Base-by-base conservation (phyloP, 768 basidiomycete genomes). In the Mycena galericulata region DNA sequence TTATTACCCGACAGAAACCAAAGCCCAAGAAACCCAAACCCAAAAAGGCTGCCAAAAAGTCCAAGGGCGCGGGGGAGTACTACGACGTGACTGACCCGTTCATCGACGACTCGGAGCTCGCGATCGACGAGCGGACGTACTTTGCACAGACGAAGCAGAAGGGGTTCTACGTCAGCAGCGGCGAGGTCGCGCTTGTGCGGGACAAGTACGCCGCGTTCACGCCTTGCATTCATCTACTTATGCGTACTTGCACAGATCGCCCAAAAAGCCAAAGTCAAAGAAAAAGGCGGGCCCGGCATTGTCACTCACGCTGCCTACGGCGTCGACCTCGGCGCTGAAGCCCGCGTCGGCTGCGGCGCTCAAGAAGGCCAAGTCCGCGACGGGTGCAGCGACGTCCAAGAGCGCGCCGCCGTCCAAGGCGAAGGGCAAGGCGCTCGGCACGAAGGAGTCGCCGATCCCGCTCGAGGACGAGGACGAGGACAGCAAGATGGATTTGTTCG, bases 91-190 rank as follows among this genome's bases (percentile, higher is more conserved):
- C 85, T 0, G 98, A 99, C 80, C 93, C 95, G 0, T 99, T 99
- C 82, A 98, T 99, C 75, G 98, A 99, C 84, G 98, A 99, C 80
- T 95, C 95, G 2, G 97, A 99, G 76, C 84, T 97, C 62, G 91
- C 89, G 27, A 82, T 97, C 50, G 97, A 99, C 81, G 90, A 97
- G 76, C 91, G 97, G 6, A 96, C 92, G 2, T 95, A 88, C 80
- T 93, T 96, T 73, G 95, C 93, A 6, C 91, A 95, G 78, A 97
- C 97, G 6, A 95, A 93, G 78, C 95, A 97, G 74, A 90, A 92
- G 65, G 95, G 95, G 1, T 98, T 97, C 83, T 97, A 96, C 75
- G 96, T 98, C 12, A 93, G 92, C 8, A 88, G 88, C 34, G 96
- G 96, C 2, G 92, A 94, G 74, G 92, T 98, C 17, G 95, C 95